These are phyloP conservation scores for Litchi chinensis DNA, from an alignment of 345 rosid species.

Conservation along the genomic window DNA sequence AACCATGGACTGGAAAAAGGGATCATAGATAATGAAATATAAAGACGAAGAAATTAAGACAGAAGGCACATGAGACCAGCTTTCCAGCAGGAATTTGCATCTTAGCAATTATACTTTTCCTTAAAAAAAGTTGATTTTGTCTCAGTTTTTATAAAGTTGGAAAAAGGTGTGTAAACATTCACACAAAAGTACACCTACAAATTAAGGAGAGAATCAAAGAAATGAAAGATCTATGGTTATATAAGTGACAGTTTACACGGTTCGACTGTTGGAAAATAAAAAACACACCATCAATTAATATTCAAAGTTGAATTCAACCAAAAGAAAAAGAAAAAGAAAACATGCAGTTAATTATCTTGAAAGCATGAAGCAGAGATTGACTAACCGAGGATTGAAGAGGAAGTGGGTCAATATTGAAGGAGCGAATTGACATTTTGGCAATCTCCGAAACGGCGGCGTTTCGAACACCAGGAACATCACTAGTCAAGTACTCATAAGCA, in stretches of 20 bases:
- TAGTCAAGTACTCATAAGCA: slow-evolving; percentile 65
- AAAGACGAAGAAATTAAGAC: background rate
- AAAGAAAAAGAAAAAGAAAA: too few relatives aligned
- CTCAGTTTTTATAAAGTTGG: too few relatives aligned
- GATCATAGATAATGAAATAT: background rate
- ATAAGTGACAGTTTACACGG: too few relatives aligned
- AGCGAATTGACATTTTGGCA: slow-evolving; percentile 64
- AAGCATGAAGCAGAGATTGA: background rate
- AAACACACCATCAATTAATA: too few relatives aligned
- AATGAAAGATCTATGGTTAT: too few relatives aligned
- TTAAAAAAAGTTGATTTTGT: too few relatives aligned
- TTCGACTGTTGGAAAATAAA: too few relatives aligned
- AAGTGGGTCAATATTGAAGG: slow-evolving; percentile 37
- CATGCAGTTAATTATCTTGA: too few relatives aligned
- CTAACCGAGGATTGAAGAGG: slow-evolving; percentile 25
- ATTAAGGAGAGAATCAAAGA: too few relatives aligned
- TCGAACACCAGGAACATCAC: slow-evolving; percentile 53
- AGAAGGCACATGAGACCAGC: background rate
- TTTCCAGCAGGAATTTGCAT: background rate
- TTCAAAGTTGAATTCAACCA: too few relatives aligned
- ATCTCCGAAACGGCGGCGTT: slow-evolving; percentile 72
- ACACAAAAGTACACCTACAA: too few relatives aligned
- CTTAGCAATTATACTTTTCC: background rate
- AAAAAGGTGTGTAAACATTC: too few relatives aligned
- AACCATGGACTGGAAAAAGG: background rate